Conservation (phyloP, 768 basidiomycete genomes). For the Gloeopeniophorella convolvens region DNA sequence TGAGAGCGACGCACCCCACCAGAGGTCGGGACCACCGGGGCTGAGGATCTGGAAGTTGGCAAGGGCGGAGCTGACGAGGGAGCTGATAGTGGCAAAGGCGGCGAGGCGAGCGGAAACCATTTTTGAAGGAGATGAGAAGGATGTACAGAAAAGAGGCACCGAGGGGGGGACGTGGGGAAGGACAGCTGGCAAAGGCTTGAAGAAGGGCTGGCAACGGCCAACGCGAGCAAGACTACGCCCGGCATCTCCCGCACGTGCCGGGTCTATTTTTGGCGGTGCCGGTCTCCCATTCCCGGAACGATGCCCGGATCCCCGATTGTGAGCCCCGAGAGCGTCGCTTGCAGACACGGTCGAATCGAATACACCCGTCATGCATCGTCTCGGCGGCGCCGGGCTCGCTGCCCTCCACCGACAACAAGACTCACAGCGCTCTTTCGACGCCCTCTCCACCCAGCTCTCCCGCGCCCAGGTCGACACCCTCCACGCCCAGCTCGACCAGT, state of each 20-base stretch:
- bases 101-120: constrained; percentile 32
- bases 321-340: too few relatives aligned
- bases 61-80: constrained; percentile 33
- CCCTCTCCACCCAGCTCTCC: constrained; percentile 75
- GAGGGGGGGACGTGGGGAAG: constrained; percentile 14
- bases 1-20: constrained; percentile 51
- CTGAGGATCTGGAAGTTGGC: constrained; percentile 40
- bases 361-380: constrained; percentile 50
- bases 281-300: too few relatives aligned
- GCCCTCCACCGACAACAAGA: constrained; percentile 87
- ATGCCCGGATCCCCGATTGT: too few relatives aligned
- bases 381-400: constrained; percentile 79
- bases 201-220: too few relatives aligned
- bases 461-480: constrained; percentile 71
- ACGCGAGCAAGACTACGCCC: too few relatives aligned
- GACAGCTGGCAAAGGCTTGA: too few relatives aligned
- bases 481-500: constrained; percentile 75
- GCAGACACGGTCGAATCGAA: too few relatives aligned
- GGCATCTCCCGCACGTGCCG: too few relatives aligned
- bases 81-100: constrained; percentile 32
- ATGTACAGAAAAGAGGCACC: neutral
- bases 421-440: constrained; percentile 71
- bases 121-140: neutral
- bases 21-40: constrained; percentile 38
- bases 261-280: too few relatives aligned